These are phyloP conservation scores for Nigrospora osmanthi DNA, from an alignment of 2,329 filamentous ascomycete species.

Conservation along the genomic window DNA sequence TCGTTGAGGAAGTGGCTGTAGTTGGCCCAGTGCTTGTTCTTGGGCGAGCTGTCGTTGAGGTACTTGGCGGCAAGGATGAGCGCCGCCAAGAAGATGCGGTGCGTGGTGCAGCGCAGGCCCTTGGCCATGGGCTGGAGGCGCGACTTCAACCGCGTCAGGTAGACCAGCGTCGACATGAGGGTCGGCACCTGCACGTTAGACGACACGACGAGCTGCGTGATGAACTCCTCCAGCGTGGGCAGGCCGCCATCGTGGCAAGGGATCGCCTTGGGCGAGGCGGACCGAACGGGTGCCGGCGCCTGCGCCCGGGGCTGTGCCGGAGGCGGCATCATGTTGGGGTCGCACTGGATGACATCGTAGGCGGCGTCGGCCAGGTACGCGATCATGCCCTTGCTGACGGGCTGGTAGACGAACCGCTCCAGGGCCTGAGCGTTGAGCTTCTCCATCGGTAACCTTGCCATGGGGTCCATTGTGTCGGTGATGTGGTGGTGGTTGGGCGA, in stretches of 20 bases:
- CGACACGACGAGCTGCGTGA: constrained; percentile 79
- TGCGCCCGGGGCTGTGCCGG: constrained; percentile 28
- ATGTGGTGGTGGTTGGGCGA: neutral
- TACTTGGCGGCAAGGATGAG: constrained; percentile 91
- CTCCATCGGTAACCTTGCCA: constrained; percentile 35
- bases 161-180: constrained; percentile 93
- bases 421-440: constrained; percentile 67
- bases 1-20: constrained; percentile 74
- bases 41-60: constrained; percentile 94
- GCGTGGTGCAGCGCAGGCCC: constrained; percentile 91
- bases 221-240: constrained; percentile 83
- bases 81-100: constrained; percentile 91
- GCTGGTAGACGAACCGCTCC: constrained; percentile 72
- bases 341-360: constrained; percentile 72
- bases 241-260: constrained; percentile 46
- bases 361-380: constrained; percentile 67
- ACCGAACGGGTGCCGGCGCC: constrained; percentile 41
- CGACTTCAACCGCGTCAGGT: constrained; percentile 75
- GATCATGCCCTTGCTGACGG: constrained; percentile 72
- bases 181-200: constrained; percentile 97
- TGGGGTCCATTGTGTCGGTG: constrained; percentile 35
- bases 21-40: constrained; percentile 99
- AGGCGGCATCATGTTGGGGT: constrained; percentile 49
- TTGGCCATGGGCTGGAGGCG: constrained; percentile 90
- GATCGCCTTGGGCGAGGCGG: constrained; percentile 35